A percentile compares a stretch with the other conserved stretches of the same genome.
These are phyloP conservation scores for Castanea mollissima DNA, from an alignment of 306 rosid species.

Conservation along the genomic window DNA sequence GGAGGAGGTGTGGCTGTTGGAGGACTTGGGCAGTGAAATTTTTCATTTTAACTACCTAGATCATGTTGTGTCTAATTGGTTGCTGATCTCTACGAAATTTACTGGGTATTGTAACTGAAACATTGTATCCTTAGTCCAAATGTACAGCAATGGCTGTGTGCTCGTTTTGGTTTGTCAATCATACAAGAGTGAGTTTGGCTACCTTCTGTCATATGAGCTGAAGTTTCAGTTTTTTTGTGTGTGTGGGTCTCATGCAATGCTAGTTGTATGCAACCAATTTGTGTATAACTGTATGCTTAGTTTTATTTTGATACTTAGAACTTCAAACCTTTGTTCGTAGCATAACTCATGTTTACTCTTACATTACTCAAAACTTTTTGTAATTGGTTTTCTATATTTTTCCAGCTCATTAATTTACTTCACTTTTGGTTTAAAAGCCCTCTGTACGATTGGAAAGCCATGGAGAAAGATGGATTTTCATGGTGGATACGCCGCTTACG, in stretches of 20 bases:
- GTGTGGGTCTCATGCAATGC: not conserved
- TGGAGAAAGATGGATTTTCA: constrained; percentile 89
- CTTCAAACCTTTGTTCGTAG: not conserved
- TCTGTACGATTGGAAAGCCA: constrained; percentile 89
- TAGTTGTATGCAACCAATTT: not conserved
- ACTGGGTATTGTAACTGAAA: not conserved
- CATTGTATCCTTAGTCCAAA: not conserved
- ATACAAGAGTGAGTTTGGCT: too few species aligned
- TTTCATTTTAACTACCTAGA: not conserved
- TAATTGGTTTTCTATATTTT: constrained; percentile 3
- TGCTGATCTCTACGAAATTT: not conserved
- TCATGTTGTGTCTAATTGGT: not conserved
- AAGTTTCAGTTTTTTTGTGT: not conserved
- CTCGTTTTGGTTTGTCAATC: not conserved
- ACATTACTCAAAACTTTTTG: not conserved
- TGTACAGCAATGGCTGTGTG: not conserved
- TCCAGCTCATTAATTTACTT: constrained; percentile 25
- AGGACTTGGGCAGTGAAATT: not conserved
- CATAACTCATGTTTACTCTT: not conserved
- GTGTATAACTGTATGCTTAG: not conserved
- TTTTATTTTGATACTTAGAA: not conserved
- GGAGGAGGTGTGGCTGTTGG: too few species aligned
- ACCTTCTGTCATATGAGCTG: too few species aligned
- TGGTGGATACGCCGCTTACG: constrained; percentile 90
- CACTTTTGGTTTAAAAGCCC: constrained; percentile 60